Conservation (phyloP, 2,329 filamentous ascomycete genomes). For the Xylariomycetidae sp. region DNA sequence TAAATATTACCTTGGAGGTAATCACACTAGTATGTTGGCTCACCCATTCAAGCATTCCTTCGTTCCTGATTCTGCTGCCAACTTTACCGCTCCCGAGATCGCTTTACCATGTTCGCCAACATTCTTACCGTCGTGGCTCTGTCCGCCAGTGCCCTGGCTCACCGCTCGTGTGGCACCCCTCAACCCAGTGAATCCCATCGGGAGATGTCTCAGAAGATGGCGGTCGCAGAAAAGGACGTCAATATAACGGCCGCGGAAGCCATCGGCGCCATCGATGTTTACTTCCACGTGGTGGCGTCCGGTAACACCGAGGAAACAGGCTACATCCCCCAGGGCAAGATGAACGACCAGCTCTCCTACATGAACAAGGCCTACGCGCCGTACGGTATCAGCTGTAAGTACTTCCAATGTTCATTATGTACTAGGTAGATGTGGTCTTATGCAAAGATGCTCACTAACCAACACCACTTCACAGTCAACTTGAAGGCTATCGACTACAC, state of each 20-base stretch:
- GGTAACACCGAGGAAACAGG: background rate
- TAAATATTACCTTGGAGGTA: too few species aligned
- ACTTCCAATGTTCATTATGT: too few species aligned
- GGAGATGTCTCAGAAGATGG: background rate
- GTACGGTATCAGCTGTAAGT: conserved; percentile 3
- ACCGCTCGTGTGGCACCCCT: background rate
- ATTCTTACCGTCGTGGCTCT: conserved; percentile 1
- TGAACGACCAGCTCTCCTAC: background rate
- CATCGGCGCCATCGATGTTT: conserved; percentile 1
- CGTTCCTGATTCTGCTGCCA: too few species aligned
- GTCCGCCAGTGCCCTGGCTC: conserved; percentile 1
- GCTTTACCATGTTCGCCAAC: conserved; percentile 1
- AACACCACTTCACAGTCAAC: too few species aligned
- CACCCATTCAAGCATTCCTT: too few species aligned
- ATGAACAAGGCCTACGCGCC: conserved; percentile 1
- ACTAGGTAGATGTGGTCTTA: too few species aligned
- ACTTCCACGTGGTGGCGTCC: conserved; percentile 2
- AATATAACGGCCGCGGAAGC: background rate
- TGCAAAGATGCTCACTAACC: too few species aligned
- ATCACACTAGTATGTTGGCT: too few species aligned
- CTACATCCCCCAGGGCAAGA: conserved; percentile 1
- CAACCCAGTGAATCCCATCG: conserved; percentile 1
- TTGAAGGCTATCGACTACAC: conserved; percentile 3
- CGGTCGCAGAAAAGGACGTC: background rate
- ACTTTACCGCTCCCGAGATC: too few species aligned